phyloP scores from a whole-genome alignment of 768 basidiomycete species.

The Ramaria rubella region DNA sequence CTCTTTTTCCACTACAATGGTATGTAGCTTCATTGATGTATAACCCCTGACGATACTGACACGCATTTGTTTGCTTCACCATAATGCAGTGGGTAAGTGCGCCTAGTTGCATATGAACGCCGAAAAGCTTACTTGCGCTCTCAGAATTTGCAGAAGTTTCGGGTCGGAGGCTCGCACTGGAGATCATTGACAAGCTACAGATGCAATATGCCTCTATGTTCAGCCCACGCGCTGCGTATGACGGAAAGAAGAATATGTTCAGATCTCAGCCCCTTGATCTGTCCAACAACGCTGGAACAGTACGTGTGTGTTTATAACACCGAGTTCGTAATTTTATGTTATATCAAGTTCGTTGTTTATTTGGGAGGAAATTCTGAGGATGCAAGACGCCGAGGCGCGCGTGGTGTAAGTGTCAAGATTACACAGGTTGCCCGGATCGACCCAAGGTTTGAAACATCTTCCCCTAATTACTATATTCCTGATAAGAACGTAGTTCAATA shows the following conservation, averaged over 20 bases:
- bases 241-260: constrained; percentile 75
- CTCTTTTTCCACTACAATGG: background rate
- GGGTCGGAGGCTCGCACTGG: background rate
- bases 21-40: background rate
- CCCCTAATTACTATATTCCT: too few relatives aligned
- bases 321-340: background rate
- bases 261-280: constrained; percentile 47
- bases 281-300: constrained; percentile 41
- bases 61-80: background rate
- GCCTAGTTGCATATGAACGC: background rate
- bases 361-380: constrained; percentile 26
- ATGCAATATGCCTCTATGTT: constrained; percentile 38
- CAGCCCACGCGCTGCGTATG: constrained; percentile 67
- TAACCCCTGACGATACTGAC: background rate
- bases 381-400: constrained; percentile 18
- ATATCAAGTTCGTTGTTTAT: constrained; percentile 53
- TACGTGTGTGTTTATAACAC: constrained; percentile 18
- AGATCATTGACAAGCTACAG: background rate
- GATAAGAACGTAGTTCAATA: background rate
- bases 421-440: constrained; percentile 53
- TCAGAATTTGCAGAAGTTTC: background rate
- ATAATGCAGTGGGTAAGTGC: background rate
- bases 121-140: background rate
- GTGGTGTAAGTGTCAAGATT: constrained; percentile 62
- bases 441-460: background rate